These are phyloP conservation scores for Plantago ovata DNA, from an alignment of 257 asterid species.

Conservation along the genomic window DNA sequence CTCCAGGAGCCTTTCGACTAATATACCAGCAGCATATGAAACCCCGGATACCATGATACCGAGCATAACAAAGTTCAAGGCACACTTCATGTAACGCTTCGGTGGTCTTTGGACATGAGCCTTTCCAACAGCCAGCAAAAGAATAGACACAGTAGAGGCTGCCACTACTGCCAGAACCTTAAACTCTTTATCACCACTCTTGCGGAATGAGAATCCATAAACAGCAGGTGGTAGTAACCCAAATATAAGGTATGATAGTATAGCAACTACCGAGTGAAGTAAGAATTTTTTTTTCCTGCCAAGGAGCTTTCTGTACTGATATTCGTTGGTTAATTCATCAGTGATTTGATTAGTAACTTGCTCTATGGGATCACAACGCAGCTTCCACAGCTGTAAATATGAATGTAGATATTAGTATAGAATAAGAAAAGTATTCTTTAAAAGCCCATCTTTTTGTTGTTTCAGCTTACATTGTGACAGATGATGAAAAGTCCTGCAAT, in stretches of 20 bases:
- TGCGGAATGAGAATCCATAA: slow-evolving; percentile 64
- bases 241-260: slow-evolving; percentile 56
- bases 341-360: slow-evolving; percentile 32
- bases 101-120: slow-evolving; percentile 55
- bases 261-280: slow-evolving; percentile 47
- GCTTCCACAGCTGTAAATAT: slow-evolving; percentile 65
- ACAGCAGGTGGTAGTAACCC: slow-evolving; percentile 59
- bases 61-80: slow-evolving; percentile 35
- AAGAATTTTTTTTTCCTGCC: slow-evolving; percentile 61
- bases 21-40: slow-evolving; percentile 54
- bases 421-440: background rate
- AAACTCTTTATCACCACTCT: slow-evolving; percentile 50
- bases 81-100: slow-evolving; percentile 49
- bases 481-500: slow-evolving; percentile 73
- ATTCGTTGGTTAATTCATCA: slow-evolving; percentile 33
- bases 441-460: no score
- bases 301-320: slow-evolving; percentile 59
- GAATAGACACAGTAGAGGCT: slow-evolving; percentile 55
- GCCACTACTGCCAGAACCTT: slow-evolving; percentile 61
- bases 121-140: slow-evolving; percentile 40
- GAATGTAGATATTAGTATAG: background rate
- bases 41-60: slow-evolving; percentile 61
- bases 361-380: slow-evolving; percentile 35
- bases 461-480: slow-evolving; percentile 61
- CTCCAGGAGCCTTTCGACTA: slow-evolving; percentile 50